Conservation (phyloP, 768 basidiomycete genomes). For the Lyophyllum semitale region DNA sequence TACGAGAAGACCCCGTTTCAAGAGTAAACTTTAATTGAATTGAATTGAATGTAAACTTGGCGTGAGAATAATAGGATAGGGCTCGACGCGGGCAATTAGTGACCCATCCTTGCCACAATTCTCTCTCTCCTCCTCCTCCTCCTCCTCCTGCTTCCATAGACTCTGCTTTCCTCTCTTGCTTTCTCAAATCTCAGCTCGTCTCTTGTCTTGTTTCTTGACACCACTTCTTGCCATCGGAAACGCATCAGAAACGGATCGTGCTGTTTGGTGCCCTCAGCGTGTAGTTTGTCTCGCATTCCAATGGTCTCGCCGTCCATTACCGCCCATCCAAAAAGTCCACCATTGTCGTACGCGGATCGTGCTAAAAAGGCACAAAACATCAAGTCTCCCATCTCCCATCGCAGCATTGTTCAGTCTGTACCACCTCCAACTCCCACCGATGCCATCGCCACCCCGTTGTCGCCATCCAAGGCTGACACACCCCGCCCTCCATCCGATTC, state of each 20-base stretch:
- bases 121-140: neutral
- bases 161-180: neutral
- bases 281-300: conserved; percentile 5
- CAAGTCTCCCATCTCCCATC: conserved; percentile 26
- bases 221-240: conserved; percentile 3
- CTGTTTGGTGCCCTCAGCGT: conserved; percentile 10
- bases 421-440: neutral
- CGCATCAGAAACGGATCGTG: conserved; percentile 12
- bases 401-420: conserved; percentile 6
- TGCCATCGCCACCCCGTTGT: conserved; percentile 5
- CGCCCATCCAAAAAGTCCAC: conserved; percentile 25
- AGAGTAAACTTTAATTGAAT: neutral
- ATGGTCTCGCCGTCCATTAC: conserved; percentile 25
- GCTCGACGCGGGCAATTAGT: neutral
- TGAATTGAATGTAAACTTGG: neutral
- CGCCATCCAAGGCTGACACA: conserved; percentile 4
- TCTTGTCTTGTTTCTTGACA: neutral
- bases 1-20: neutral
- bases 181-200: neutral
- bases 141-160: neutral
- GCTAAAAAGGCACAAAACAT: conserved; percentile 50
- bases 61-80: neutral
- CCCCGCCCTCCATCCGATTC: neutral
- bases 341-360: conserved; percentile 60
- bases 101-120: neutral